Evolutionary conservation across 2,329 filamentous ascomycete species (phyloP).

Genomic region (Trichoderma oligosporum): DNA sequence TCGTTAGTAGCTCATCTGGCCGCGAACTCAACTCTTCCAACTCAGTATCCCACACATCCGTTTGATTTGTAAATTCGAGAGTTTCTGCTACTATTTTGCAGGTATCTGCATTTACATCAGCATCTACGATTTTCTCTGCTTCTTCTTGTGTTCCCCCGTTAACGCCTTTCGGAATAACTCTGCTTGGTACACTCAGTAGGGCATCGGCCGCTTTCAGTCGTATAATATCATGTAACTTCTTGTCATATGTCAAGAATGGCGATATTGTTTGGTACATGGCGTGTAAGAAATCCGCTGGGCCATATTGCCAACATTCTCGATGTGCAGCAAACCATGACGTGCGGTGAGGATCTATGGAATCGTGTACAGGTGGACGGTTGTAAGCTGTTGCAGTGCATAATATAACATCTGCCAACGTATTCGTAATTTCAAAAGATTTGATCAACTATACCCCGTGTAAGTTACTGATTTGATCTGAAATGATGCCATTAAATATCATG

Average conservation of each 20-base stretch:
- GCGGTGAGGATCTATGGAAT: not conserved
- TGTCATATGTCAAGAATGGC: conserved; percentile 14
- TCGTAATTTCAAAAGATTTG: conserved; percentile 18
- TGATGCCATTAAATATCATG: not conserved
- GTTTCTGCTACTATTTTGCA: not conserved
- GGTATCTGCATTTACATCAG: not conserved
- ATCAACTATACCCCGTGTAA: conserved; percentile 1
- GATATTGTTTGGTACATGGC: conserved; percentile 12
- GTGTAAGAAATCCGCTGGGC: conserved; percentile 14
- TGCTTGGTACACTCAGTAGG: not conserved
- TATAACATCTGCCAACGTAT: conserved; percentile 16
- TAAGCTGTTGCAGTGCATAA: conserved; percentile 2
- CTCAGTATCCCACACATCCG: not conserved
- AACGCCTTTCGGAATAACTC: conserved; percentile 12
- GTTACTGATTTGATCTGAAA: not conserved
- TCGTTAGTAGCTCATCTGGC: not conserved
- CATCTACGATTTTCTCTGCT: not conserved
- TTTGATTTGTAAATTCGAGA: not conserved
- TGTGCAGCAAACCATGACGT: not conserved
- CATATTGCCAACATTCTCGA: conserved; percentile 4
- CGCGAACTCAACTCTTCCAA: not conserved
- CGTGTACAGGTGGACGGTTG: not conserved
- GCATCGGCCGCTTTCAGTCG: conserved; percentile 13
- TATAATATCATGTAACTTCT: conserved; percentile 9
- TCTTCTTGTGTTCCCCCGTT: not conserved